phyloP scores from a whole-genome alignment of 2,329 filamentous ascomycete genomes.

The Fusarium fujikuroi region DNA sequence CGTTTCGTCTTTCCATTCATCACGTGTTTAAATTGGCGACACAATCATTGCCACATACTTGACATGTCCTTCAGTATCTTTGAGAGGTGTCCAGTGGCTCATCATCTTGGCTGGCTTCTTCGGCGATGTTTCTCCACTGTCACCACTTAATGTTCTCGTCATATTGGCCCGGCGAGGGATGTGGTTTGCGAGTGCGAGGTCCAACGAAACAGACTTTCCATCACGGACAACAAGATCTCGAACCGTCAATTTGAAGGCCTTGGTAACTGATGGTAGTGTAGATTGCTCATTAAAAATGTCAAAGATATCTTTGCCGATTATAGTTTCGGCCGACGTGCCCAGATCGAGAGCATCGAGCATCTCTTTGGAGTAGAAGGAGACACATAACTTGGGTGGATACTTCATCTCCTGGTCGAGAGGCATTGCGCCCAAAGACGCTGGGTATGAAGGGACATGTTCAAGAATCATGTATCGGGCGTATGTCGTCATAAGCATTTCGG shows the following conservation, averaged over 20 bases:
- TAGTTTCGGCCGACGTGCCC: slow-evolving; percentile 47
- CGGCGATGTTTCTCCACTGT: slow-evolving; percentile 21
- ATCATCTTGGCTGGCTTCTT: slow-evolving; percentile 42
- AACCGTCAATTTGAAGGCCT: slow-evolving; percentile 58
- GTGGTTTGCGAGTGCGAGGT: slow-evolving; percentile 44
- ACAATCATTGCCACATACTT: slow-evolving; percentile 43
- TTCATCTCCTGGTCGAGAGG: slow-evolving; percentile 43
- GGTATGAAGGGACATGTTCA: slow-evolving; percentile 43
- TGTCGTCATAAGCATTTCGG: slow-evolving; percentile 39
- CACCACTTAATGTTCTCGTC: slow-evolving; percentile 26
- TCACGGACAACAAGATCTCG: slow-evolving; percentile 51
- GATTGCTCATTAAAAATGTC: slow-evolving; percentile 62
- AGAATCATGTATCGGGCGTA: slow-evolving; percentile 50
- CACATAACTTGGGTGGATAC: slow-evolving; percentile 49
- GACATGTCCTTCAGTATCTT: slow-evolving; percentile 39
- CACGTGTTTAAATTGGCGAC: slow-evolving; percentile 21
- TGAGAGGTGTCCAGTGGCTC: slow-evolving; percentile 46
- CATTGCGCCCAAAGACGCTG: slow-evolving; percentile 39
- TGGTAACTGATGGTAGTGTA: slow-evolving; percentile 55
- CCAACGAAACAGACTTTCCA: slow-evolving; percentile 50
- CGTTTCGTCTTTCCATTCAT: not conserved
- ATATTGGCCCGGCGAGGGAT: slow-evolving; percentile 43
- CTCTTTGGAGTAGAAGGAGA: slow-evolving; percentile 59
- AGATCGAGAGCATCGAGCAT: slow-evolving; percentile 61
- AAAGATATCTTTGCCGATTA: slow-evolving; percentile 64